These are phyloP conservation scores for Apiotrichum veenhuisii DNA, from an alignment of 1,284 basidiomycete species.

Conservation along the genomic window DNA sequence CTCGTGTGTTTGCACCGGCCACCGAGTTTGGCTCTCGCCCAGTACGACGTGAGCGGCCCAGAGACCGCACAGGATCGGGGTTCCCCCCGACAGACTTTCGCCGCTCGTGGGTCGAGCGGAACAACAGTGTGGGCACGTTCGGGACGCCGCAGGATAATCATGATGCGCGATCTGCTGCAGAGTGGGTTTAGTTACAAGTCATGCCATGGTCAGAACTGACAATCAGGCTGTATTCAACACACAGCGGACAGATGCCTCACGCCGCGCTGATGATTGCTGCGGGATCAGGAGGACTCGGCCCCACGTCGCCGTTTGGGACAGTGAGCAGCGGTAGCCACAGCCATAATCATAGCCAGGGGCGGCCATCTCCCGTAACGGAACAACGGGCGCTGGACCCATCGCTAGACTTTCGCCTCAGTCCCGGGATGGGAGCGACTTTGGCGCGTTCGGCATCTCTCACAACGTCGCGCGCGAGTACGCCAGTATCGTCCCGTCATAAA, in stretches of 20 bases:
- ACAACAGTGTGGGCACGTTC: constrained; percentile 18
- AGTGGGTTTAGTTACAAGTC: neutral
- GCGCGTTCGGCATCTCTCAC: neutral
- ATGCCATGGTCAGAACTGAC: neutral
- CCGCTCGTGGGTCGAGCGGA: constrained; percentile 3
- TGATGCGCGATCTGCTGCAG: neutral
- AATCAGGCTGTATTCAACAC: neutral
- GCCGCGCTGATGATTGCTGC: neutral
- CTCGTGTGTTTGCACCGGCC: neutral
- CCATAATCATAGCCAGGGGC: neutral
- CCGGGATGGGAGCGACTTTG: neutral
- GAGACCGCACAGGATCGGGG: neutral
- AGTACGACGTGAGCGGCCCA: neutral
- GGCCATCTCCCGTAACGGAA: neutral
- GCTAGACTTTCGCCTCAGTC: too few species aligned
- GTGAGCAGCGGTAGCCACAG: neutral
- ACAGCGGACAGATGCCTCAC: neutral
- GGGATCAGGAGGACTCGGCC: neutral
- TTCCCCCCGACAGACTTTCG: neutral
- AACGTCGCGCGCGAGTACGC: neutral
- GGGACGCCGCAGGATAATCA: constrained; percentile 7
- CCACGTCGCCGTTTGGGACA: neutral
- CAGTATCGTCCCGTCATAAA: neutral
- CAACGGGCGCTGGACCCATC: too few species aligned
- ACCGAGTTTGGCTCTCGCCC: constrained; percentile 15